Conservation (phyloP, 78 protist species). For the Tieghemostelium lacteum region DNA sequence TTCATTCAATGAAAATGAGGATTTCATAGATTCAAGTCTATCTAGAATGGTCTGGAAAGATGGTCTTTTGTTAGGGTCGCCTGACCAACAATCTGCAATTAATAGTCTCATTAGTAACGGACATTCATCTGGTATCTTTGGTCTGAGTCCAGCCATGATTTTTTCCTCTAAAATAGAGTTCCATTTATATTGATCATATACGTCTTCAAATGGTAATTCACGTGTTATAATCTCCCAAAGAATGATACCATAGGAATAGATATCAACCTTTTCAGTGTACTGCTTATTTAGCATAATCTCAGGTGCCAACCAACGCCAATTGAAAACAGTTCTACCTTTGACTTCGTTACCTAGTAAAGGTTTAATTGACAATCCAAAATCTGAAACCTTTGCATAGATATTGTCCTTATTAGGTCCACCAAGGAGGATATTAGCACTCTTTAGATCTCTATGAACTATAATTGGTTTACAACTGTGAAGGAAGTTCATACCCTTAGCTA, state of each 20-base stretch:
- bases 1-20: constrained; percentile 6
- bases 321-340: constrained; percentile 71
- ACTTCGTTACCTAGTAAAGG: constrained; percentile 50
- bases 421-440: constrained; percentile 72
- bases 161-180: constrained; percentile 63
- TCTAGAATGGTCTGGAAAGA: constrained; percentile 45
- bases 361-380: constrained; percentile 71
- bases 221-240: constrained; percentile 74
- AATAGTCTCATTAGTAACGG: constrained; percentile 4
- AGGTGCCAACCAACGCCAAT: constrained; percentile 82
- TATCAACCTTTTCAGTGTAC: constrained; percentile 77
- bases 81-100: constrained; percentile 74
- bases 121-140: constrained; percentile 57
- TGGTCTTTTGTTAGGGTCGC: constrained; percentile 73
- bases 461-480: constrained; percentile 79
- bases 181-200: constrained; percentile 58
- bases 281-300: constrained; percentile 53
- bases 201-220: constrained; percentile 69
- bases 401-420: constrained; percentile 16
- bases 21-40: constrained; percentile 24
- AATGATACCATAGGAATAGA: constrained; percentile 71
- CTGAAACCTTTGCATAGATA: constrained; percentile 69
- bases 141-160: constrained; percentile 49
- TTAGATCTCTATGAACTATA: constrained; percentile 80
- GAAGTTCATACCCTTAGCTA: constrained; percentile 78